A percentile compares a stretch with the other conserved stretches of the same genome.
Conservation (phyloP, 192 early-diverging fungal species). For the Podila minutissima region DNA sequence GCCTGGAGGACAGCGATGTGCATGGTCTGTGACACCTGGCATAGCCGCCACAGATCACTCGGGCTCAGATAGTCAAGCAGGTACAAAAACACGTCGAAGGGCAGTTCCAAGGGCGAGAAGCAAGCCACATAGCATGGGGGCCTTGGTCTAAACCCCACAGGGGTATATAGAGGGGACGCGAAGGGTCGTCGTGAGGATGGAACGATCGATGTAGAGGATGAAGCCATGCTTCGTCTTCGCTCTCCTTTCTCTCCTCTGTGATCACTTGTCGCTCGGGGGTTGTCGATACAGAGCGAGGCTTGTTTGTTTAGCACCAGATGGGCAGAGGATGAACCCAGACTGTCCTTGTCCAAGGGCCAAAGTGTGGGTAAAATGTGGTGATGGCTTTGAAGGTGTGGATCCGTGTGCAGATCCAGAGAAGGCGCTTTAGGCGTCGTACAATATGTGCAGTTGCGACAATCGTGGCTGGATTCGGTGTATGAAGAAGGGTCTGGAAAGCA, state of each 20-base stretch:
- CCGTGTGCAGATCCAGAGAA: background rate
- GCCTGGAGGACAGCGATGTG: slow-evolving; percentile 8
- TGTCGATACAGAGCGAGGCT: background rate
- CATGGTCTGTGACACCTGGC: slow-evolving; percentile 24
- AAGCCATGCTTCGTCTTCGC: background rate
- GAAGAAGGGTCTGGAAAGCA: background rate
- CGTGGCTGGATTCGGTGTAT: background rate
- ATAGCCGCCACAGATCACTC: slow-evolving; percentile 32
- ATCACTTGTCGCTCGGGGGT: background rate
- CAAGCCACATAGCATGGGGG: slow-evolving; percentile 19
- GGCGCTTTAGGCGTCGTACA: background rate
- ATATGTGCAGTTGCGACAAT: background rate
- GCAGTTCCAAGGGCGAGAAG: slow-evolving; percentile 38
- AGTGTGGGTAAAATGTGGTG: background rate
- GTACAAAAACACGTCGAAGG: slow-evolving; percentile 32
- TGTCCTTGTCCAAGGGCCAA: background rate
- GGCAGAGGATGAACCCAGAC: background rate
- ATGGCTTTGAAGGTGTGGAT: slow-evolving; percentile 6
- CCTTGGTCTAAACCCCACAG: background rate
- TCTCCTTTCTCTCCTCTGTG: background rate
- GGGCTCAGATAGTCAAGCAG: slow-evolving; percentile 34
- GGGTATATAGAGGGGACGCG: background rate
- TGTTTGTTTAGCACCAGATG: background rate
- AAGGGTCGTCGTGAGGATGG: background rate
- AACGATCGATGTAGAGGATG: background rate